Evolutionary conservation across 306 rosid species (phyloP).

Genomic region (Dalbergia cultrata): DNA sequence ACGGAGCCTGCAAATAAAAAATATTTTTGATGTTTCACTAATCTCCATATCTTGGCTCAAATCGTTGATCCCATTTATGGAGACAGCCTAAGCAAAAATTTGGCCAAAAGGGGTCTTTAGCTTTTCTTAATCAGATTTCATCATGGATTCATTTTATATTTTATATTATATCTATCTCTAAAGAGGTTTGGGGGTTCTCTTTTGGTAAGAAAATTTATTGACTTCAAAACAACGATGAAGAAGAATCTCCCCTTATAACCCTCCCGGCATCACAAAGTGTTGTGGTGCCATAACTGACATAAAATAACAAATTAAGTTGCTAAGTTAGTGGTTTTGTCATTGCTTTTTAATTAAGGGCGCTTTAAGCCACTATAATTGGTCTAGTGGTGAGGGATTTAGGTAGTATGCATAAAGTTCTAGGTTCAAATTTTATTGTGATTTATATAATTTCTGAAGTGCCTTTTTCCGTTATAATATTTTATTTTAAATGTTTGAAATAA

Average conservation of each 20-base stretch:
- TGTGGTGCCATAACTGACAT: background rate
- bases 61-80: conserved; percentile 36
- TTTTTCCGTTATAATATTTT: no score
- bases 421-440: no score
- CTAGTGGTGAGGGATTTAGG: no score
- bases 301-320: background rate
- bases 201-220: conserved; percentile 49
- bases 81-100: conserved; percentile 28
- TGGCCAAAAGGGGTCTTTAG: conserved; percentile 39
- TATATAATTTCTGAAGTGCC: no score
- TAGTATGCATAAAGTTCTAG: no score
- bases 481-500: no score
- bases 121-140: conserved; percentile 41
- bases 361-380: no score
- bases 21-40: conserved; percentile 38
- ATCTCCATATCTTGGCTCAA: conserved; percentile 23
- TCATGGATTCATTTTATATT: conserved; percentile 6
- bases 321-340: background rate
- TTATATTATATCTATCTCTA: background rate
- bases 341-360: background rate
- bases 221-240: conserved; percentile 20
- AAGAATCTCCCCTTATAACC: background rate
- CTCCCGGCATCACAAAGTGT: background rate
- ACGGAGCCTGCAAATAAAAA: conserved; percentile 55
- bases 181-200: conserved; percentile 45